Conservation (phyloP, 352 stramenopile species). For the Albugo laibachii region DNA sequence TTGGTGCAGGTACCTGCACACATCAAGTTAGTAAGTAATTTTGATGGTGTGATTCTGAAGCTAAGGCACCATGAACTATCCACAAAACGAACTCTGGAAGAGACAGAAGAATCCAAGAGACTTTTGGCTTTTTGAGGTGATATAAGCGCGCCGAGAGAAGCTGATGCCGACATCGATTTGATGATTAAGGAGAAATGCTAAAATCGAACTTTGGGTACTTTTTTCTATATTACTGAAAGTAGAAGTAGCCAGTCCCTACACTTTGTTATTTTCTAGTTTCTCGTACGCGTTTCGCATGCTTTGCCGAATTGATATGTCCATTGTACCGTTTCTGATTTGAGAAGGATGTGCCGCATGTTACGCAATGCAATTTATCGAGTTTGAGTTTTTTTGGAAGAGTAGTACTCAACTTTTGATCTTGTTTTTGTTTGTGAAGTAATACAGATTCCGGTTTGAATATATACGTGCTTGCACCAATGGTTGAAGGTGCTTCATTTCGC, state of each 20-base stretch:
- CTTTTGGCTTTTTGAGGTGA: too few relatives aligned
- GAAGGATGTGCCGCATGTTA: conserved; percentile 31
- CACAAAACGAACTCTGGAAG: conserved; percentile 30
- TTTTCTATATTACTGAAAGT: too few relatives aligned
- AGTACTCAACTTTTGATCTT: conserved; percentile 1
- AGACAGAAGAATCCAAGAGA: too few relatives aligned
- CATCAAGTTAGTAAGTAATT: neutral
- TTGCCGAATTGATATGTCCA: conserved; percentile 70
- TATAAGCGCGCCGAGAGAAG: too few relatives aligned
- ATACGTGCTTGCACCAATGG: conserved; percentile 37
- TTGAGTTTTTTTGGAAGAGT: conserved; percentile 4
- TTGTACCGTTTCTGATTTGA: conserved; percentile 67
- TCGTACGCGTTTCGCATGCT: conserved; percentile 57
- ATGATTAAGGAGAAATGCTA: too few relatives aligned
- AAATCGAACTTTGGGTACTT: too few relatives aligned
- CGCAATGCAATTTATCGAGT: conserved; percentile 18
- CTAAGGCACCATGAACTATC: conserved; percentile 37
- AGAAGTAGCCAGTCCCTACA: conserved; percentile 1
- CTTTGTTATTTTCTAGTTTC: conserved; percentile 22
- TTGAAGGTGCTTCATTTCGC: conserved; percentile 51
- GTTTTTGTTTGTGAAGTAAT: conserved; percentile 3
- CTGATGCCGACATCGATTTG: too few relatives aligned
- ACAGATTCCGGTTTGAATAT: conserved; percentile 20
- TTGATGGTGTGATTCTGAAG: neutral
- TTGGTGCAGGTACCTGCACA: conserved; percentile 39